Base-by-base conservation (phyloP, 1,284 basidiomycete genomes). In the Boletus sp. region DNA sequence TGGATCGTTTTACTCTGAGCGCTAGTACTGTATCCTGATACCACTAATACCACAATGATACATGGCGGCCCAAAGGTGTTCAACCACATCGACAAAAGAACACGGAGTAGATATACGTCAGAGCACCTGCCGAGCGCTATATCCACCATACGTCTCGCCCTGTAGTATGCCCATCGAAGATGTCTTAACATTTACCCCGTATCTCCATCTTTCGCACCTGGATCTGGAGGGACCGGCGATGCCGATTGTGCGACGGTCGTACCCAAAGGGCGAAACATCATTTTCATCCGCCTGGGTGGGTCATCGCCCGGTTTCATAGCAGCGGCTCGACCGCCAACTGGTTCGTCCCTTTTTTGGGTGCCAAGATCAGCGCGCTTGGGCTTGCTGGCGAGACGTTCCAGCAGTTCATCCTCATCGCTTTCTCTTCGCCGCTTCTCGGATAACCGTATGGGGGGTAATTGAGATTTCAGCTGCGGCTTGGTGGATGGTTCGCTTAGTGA, bases 241-340 rank as follows among this genome's bases (percentile, higher is more conserved):
- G 72, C 57, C 9, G 73, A 62, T 48, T 62, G 62, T 29, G 42
- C 20, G 30, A 44, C 35, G 12, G 52, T 48, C 38, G 73, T 58
- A 42, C 71, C 71, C n/a, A 72, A 67, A 12, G 73, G 67, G 22
- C 80, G 79, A 50, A 88, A 72, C 68, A 80, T 87, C 50, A 91
- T 70, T 69, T 87, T 88, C 60, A 91, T 78, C 69, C 88, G 88
- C 70, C 84, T 88, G 32, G 82, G 80, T 48, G 80, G 77, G 48
- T 84, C 82, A 59, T 84, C 82, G 8, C 74, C 73, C 12, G 69
- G 65, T 65, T 81, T 80, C 44, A 69, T 60, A 22, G 48, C 34
- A 43, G 61, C 48, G 50, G 59, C 62, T 32, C 64, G 61, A 47
- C 55, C 60, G 22, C 63, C 58, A 26, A 42, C 23, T 5, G 50